Evolutionary conservation across 2,329 filamentous ascomycete genomes (phyloP).

Genomic region (Hysterium pulicare): DNA sequence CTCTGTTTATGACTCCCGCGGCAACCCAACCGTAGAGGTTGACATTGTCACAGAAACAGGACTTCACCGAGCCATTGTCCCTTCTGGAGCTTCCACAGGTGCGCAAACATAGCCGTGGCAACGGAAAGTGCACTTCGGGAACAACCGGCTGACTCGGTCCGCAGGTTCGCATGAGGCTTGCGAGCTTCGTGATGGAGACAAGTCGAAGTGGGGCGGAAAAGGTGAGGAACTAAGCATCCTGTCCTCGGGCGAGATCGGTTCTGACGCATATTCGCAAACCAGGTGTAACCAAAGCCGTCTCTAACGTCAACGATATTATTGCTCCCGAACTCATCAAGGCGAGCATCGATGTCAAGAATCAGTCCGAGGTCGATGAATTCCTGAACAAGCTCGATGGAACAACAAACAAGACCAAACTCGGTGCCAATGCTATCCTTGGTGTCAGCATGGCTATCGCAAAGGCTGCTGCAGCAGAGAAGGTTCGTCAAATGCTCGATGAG

Average conservation of each 20-base stretch:
- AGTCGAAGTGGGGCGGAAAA: slow-evolving; percentile 53
- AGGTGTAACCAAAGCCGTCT: slow-evolving; percentile 54
- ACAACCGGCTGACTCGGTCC: slow-evolving; percentile 12
- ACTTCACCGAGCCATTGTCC: slow-evolving; percentile 95
- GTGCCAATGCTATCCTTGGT: slow-evolving; percentile 60
- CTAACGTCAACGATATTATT: slow-evolving; percentile 55
- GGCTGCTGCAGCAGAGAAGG: slow-evolving; percentile 54
- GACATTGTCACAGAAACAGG: slow-evolving; percentile 95
- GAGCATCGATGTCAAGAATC: slow-evolving; percentile 54
- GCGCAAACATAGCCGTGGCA: slow-evolving; percentile 30
- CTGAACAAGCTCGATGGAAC: slow-evolving; percentile 56
- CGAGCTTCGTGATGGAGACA: slow-evolving; percentile 54
- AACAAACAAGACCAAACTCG: slow-evolving; percentile 57
- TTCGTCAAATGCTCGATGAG: slow-evolving; percentile 8
- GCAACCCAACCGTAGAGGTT: slow-evolving; percentile 98
- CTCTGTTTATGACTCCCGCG: slow-evolving; percentile 95
- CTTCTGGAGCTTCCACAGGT: slow-evolving; percentile 94
- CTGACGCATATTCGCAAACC: slow-evolving; percentile 6
- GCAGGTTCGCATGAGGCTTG: slow-evolving; percentile 50
- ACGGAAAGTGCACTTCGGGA: slow-evolving; percentile 3
- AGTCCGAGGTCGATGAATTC: slow-evolving; percentile 53
- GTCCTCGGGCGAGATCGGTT: slow-evolving; percentile 5
- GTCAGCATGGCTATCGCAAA: slow-evolving; percentile 59
- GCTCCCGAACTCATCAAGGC: slow-evolving; percentile 54
- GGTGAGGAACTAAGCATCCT: slow-evolving; percentile 26